Evolutionary conservation across 2,329 filamentous ascomycete species (phyloP).

Genomic region (Aspergillus puulaauensis): DNA sequence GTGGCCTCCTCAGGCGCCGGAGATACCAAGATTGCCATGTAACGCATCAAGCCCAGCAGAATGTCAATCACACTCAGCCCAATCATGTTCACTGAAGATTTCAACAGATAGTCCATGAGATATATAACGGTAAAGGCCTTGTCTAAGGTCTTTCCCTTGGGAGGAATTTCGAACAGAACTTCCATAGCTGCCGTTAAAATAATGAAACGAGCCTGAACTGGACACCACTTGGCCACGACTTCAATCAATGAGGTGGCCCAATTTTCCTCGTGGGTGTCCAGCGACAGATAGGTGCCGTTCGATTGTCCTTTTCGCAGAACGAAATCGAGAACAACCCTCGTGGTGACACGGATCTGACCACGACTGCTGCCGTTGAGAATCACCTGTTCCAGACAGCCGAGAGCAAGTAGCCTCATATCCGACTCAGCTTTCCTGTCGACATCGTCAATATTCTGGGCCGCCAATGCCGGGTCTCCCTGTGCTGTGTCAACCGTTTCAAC

Average conservation of each 20-base stretch:
- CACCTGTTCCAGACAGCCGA: conserved; percentile 83
- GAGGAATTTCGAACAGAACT: conserved; percentile 64
- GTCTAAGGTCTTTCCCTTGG: conserved; percentile 69
- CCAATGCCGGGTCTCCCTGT: conserved; percentile 63
- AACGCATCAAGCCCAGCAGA: conserved; percentile 77
- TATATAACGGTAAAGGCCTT: conserved; percentile 74
- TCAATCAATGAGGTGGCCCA: conserved; percentile 85
- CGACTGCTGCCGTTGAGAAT: conserved; percentile 76
- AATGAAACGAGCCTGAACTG: conserved; percentile 90
- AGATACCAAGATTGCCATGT: conserved; percentile 75
- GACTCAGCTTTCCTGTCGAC: conserved; percentile 88
- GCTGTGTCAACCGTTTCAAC: conserved; percentile 70
- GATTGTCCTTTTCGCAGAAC: conserved; percentile 60
- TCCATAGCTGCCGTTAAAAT: conserved; percentile 84
- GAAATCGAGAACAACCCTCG: conserved; percentile 71
- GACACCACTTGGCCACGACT: conserved; percentile 79
- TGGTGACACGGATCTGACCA: conserved; percentile 76
- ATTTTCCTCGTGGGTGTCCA: conserved; percentile 51
- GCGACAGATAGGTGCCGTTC: conserved; percentile 45
- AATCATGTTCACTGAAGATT: conserved; percentile 89
- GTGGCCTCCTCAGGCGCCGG: conserved; percentile 47
- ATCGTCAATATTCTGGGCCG: conserved; percentile 76
- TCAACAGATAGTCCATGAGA: conserved; percentile 78
- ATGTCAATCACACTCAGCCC: conserved; percentile 96
- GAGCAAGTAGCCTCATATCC: conserved; percentile 78